Percentiles rank a stretch among this genome's conserved stretches.
phyloP scores from a whole-genome alignment of 768 basidiomycete species.

The Gymnopilus junonius region DNA sequence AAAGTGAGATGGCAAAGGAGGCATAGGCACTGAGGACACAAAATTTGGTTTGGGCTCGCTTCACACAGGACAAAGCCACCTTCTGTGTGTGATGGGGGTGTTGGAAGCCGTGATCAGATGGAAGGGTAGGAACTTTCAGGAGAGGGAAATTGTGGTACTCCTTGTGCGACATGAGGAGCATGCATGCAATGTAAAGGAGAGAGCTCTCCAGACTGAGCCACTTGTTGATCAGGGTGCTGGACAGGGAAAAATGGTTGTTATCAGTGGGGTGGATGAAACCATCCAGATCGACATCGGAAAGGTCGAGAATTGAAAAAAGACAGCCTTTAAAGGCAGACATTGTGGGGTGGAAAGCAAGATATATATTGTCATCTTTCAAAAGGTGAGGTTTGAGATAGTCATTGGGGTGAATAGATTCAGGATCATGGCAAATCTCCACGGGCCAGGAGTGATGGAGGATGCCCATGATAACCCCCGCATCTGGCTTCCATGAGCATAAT shows the following conservation, averaged over 20 bases:
- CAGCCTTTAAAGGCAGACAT: neutral
- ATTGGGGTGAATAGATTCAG: neutral
- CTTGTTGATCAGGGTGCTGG: neutral
- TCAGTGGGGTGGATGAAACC: neutral
- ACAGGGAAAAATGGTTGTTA: neutral
- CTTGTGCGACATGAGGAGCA: neutral
- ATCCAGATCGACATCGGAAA: neutral
- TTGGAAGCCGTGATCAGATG: neutral
- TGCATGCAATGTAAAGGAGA: neutral
- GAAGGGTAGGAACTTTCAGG: neutral
- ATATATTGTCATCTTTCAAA: neutral
- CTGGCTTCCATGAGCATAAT: no score
- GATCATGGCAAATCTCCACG: no score
- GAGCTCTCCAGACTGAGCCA: neutral
- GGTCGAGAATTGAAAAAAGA: neutral
- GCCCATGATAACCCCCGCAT: no score
- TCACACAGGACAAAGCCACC: neutral
- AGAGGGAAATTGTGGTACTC: neutral
- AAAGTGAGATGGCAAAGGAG: neutral
- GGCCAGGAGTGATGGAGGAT: no score
- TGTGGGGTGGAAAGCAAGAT: neutral
- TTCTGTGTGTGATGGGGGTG: neutral
- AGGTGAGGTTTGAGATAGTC: neutral
- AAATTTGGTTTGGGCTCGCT: neutral
- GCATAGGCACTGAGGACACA: neutral